Base-by-base conservation (phyloP, 345 rosid species). In the Psidium friedrichsthalianum region DNA sequence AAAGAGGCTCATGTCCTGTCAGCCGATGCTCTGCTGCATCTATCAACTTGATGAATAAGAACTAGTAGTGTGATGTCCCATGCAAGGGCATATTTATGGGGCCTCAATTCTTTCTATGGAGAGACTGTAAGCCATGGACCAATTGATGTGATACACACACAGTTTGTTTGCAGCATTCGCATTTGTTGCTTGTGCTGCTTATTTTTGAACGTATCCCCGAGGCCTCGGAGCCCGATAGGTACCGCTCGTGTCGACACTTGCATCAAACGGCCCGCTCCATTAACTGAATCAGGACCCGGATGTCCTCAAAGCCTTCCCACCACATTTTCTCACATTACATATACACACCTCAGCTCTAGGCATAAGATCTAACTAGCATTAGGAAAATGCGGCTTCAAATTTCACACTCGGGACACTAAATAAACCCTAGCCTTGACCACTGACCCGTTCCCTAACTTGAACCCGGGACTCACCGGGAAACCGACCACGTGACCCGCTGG, bases 391-490 rank as follows among this genome's bases (percentile, higher is more conserved):
- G 36, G 21, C 80, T 69, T 47, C 55, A 59, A 51, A 51, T 36
- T 27, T 88, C 87, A 93, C 27, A 88, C 83, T 85, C 93, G 91
- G 14, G 94, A 89, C 56, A 93, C 93, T 83, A 93, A 89, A 86
- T 93, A 96, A 57, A 97, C 99, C 87, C 97, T 92, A 86, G 98
- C 95, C 92, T 92, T 97, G 92, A 95, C 91, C 78, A 95, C 89
- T 3, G 93, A 92, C 55, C 95, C 95, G 86, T 90, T 95, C 87
- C 95, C 95, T 20, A 96, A 92, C 90, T 92, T 96, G 91, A 97
- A 97, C 49, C 98, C 99, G 6, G 99, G 99, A 85, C 94, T 89
- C 47, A 96, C 96, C 0, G 98, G 95, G 86, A 95, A 97, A 52
- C 95, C 98, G 4, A 97, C 98, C 5, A 91, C 82, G 87, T 93